These are phyloP conservation scores for Pseudocercospora pini-densiflorae DNA, from an alignment of 2,329 filamentous ascomycete genomes.

Conservation along the genomic window DNA sequence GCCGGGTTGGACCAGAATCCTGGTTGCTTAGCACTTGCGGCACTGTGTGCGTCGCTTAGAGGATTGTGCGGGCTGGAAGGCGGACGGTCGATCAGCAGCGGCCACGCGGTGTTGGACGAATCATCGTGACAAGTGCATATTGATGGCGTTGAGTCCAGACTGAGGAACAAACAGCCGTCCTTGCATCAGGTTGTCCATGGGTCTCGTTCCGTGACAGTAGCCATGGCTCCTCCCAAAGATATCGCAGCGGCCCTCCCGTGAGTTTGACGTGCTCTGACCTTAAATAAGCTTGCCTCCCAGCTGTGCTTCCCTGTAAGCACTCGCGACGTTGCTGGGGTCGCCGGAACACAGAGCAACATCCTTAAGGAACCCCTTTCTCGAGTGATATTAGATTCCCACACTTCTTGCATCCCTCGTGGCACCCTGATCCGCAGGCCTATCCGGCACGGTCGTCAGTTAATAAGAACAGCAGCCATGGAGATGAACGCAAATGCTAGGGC, in stretches of 20 bases:
- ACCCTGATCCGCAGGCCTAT: slow-evolving; percentile 8
- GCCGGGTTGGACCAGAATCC: slow-evolving; percentile 2
- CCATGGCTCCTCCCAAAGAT: neutral
- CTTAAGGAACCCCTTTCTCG: slow-evolving; percentile 15
- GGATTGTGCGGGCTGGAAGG: neutral
- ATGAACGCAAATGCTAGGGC: slow-evolving; percentile 28
- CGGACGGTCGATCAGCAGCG: neutral
- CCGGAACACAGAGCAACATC: slow-evolving; percentile 9
- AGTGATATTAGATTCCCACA: slow-evolving; percentile 6
- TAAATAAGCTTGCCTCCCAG: neutral
- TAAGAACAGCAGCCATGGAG: slow-evolving; percentile 23
- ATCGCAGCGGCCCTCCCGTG: slow-evolving; percentile 2
- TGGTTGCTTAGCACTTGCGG: slow-evolving; percentile 1
- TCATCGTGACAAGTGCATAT: neutral
- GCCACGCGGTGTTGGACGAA: neutral
- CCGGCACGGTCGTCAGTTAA: slow-evolving; percentile 8
- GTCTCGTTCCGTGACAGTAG: neutral
- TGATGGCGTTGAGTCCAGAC: slow-evolving; percentile 6
- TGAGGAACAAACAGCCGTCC: neutral
- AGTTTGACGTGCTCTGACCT: slow-evolving; percentile 7
- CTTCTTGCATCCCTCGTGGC: slow-evolving; percentile 13
- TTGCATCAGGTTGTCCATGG: neutral
- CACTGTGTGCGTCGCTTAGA: slow-evolving; percentile 1
- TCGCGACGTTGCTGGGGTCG: slow-evolving; percentile 8
- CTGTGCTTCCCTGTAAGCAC: neutral